Evolutionary conservation across 1,284 basidiomycete genomes (phyloP).

Genomic region (Austroboletus olivaceoglutinosus): DNA sequence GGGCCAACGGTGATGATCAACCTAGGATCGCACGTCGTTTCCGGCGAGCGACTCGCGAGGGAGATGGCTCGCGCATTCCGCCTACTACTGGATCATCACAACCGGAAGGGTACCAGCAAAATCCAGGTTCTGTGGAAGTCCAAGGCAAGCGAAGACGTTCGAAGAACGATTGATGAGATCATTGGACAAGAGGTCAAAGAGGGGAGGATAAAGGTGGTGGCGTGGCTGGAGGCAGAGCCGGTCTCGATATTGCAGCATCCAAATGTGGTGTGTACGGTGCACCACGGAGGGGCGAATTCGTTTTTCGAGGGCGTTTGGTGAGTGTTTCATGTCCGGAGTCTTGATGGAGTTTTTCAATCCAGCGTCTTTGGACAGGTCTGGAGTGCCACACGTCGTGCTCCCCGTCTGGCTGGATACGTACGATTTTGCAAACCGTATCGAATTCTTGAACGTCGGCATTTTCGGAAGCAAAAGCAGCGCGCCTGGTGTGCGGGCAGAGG

Average conservation of each 20-base stretch:
- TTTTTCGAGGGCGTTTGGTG: conserved; percentile 15
- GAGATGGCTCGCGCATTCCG: not conserved
- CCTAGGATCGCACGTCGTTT: not conserved
- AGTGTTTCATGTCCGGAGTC: not conserved
- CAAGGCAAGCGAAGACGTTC: not conserved
- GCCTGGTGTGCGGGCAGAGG: conserved; percentile 9
- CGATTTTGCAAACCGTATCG: conserved; percentile 9
- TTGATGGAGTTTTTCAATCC: not conserved
- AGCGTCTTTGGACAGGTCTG: not conserved
- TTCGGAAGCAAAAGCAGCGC: conserved; percentile 8
- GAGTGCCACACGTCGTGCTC: conserved; percentile 12
- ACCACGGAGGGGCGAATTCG: conserved; percentile 18
- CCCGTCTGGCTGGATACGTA: conserved; percentile 18
- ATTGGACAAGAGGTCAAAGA: conserved; percentile 1
- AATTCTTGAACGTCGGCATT: conserved; percentile 14
- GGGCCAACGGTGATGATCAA: conserved; percentile 3
- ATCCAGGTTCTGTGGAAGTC: conserved; percentile 5
- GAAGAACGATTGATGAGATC: not conserved
- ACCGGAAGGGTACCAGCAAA: not conserved
- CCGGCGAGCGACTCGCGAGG: not conserved
- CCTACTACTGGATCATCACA: not conserved
- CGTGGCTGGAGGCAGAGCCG: conserved; percentile 13
- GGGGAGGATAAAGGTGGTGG: conserved; percentile 1
- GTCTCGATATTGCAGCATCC: conserved; percentile 13
- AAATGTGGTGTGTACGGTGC: conserved; percentile 14